phyloP scores from a whole-genome alignment of 73 alveolate species.

The Tetrahymena elliotti region DNA sequence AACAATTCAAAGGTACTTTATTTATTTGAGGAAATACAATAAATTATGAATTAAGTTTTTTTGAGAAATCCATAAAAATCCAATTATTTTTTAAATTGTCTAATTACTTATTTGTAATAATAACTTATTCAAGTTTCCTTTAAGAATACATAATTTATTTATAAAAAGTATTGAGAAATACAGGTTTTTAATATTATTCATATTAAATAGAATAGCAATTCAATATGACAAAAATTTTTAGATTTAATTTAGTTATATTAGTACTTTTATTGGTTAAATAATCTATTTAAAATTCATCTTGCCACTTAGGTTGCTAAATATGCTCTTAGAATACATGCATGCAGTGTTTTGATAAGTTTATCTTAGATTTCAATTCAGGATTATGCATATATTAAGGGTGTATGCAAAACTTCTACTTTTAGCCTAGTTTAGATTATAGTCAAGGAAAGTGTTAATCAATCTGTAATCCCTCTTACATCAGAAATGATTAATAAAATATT shows the following conservation, averaged over 20 bases:
- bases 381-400: not conserved
- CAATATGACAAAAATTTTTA: too few species aligned
- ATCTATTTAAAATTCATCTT: not conserved
- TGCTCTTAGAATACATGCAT: not conserved
- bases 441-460: not conserved
- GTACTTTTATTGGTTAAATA: not conserved
- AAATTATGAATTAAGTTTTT: too few species aligned
- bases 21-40: too few species aligned
- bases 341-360: not conserved
- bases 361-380: not conserved
- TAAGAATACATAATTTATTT: too few species aligned
- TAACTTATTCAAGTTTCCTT: too few species aligned
- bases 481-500: not conserved
- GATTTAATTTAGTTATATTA: not conserved
- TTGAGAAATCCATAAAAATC: too few species aligned
- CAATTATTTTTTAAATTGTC: too few species aligned
- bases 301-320: not conserved
- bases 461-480: not conserved
- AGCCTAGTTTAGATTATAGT: not conserved
- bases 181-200: too few species aligned
- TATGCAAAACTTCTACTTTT: not conserved
- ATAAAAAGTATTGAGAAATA: too few species aligned
- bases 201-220: too few species aligned
- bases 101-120: too few species aligned
- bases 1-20: too few species aligned